These are phyloP conservation scores for Trichoderma sp. DNA, from an alignment of 2,329 filamentous ascomycete genomes.

Conservation along the genomic window DNA sequence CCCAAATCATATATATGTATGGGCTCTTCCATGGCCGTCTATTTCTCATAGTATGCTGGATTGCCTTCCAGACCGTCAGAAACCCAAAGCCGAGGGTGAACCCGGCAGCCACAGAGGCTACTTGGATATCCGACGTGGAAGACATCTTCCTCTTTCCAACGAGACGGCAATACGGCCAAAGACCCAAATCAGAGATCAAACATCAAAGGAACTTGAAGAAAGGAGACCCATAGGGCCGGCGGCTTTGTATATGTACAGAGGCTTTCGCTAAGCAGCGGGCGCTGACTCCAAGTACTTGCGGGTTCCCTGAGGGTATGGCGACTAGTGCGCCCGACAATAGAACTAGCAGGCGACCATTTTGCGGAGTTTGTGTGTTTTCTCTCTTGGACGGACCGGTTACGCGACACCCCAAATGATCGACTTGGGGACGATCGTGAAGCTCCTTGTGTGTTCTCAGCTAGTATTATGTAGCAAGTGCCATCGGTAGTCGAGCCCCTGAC, in stretches of 20 bases:
- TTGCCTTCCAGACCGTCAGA: constrained; percentile 16
- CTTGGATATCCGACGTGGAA: constrained; percentile 11
- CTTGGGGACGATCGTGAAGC: constrained; percentile 7
- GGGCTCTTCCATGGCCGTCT: constrained; percentile 27
- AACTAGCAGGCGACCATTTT: not conserved
- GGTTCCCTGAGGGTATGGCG: not conserved
- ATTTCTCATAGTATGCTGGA: constrained; percentile 4
- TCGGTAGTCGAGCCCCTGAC: constrained; percentile 5
- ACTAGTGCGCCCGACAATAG: not conserved
- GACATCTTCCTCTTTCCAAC: not conserved
- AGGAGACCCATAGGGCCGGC: not conserved
- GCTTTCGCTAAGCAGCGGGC: not conserved
- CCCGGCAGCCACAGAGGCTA: constrained; percentile 14
- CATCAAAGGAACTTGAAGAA: not conserved
- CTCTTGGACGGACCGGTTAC: not conserved
- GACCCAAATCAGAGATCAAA: not conserved
- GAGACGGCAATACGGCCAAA: not conserved
- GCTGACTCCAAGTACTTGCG: not conserved
- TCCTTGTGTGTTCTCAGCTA: not conserved
- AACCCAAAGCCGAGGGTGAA: constrained; percentile 18
- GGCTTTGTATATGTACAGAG: not conserved
- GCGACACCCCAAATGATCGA: not conserved
- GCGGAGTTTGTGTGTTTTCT: not conserved
- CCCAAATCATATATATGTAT: constrained; percentile 36
- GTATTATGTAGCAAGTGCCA: not conserved